Evolutionary conservation across 2,329 filamentous ascomycete species (phyloP).

Genomic region (Calonectria naviculata): DNA sequence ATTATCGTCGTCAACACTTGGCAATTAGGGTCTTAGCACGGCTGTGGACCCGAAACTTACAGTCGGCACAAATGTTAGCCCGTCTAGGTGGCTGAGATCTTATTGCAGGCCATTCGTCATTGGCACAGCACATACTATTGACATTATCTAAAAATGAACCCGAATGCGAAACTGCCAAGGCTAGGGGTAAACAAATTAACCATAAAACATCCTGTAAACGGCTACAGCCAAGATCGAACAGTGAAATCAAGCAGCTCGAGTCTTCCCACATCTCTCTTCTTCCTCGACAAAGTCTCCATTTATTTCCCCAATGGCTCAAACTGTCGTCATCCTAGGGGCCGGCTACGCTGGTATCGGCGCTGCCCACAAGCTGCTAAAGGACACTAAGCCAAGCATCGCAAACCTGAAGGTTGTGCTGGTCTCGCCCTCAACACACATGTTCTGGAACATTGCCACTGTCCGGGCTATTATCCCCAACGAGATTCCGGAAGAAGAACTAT

Average conservation of each 20-base stretch:
- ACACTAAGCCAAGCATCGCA: not conserved
- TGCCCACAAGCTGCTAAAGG: conserved; percentile 11
- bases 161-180: not conserved
- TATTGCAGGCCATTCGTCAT: not conserved
- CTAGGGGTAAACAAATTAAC: too few relatives aligned
- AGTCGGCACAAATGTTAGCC: not conserved
- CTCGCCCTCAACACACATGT: not conserved
- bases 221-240: not conserved
- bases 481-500: not conserved
- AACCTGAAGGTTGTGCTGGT: conserved; percentile 1
- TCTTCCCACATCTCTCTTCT: not conserved
- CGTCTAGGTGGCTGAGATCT: not conserved
- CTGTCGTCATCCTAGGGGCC: conserved; percentile 11
- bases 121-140: not conserved
- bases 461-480: not conserved
- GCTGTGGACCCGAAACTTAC: not conserved
- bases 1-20: too few relatives aligned
- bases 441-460: not conserved
- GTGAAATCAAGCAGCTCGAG: not conserved
- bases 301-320: not conserved
- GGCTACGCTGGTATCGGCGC: conserved; percentile 7
- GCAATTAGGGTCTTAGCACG: not conserved
- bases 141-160: not conserved
- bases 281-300: not conserved
- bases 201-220: not conserved